Evolutionary conservation across 306 rosid species (phyloP).

Genomic region (Cicer chorassanicum): DNA sequence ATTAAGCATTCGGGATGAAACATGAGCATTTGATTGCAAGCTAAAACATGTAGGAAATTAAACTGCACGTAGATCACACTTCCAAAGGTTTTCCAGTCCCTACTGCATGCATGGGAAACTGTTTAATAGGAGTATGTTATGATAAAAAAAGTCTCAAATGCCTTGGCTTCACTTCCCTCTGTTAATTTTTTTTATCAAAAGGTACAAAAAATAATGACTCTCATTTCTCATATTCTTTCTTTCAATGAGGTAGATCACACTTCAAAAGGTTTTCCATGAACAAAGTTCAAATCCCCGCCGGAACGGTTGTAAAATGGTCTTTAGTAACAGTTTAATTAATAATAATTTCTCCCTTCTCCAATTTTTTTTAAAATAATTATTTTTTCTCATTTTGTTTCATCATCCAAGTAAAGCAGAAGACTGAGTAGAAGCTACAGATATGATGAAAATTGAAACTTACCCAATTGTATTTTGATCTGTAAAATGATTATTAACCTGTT

Average conservation of each 20-base stretch:
- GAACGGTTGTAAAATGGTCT: too few species aligned
- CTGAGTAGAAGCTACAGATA: constrained; percentile 2
- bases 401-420: neutral
- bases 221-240: constrained; percentile 9
- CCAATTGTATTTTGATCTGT: constrained; percentile 14
- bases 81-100: neutral
- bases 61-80: too few species aligned
- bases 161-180: neutral
- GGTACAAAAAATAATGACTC: neutral
- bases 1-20: neutral
- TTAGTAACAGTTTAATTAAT: too few species aligned
- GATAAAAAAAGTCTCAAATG: neutral
- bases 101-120: neutral
- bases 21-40: neutral
- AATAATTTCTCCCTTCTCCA: too few species aligned
- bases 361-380: too few species aligned
- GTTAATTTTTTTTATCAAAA: neutral
- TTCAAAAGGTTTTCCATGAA: too few species aligned
- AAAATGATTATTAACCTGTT: constrained; percentile 5
- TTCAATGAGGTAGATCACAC: neutral
- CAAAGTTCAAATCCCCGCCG: too few species aligned
- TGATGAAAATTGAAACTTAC: constrained; percentile 7
- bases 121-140: neutral
- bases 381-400: neutral
- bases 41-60: neutral